Evolutionary conservation across 2,329 filamentous ascomycete genomes (phyloP).

Genomic region (Hymenoscyphus repandus): DNA sequence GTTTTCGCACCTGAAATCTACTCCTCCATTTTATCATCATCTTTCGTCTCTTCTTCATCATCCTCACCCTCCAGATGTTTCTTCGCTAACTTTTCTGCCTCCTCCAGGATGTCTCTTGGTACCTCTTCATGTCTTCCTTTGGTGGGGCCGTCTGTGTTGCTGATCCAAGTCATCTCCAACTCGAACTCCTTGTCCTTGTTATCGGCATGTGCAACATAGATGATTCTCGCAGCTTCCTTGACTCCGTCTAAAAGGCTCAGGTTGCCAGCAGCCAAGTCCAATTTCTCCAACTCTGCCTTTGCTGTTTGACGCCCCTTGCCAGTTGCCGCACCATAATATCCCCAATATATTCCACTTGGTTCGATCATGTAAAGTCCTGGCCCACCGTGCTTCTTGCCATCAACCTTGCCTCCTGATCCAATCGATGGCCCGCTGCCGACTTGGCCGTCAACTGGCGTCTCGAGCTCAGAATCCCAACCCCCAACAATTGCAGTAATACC

Average conservation of each 20-base stretch:
- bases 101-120: slow-evolving; percentile 81
- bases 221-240: slow-evolving; percentile 94
- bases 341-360: slow-evolving; percentile 95
- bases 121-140: slow-evolving; percentile 92
- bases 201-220: slow-evolving; percentile 95
- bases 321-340: slow-evolving; percentile 96
- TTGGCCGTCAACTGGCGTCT: slow-evolving; percentile 81
- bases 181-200: slow-evolving; percentile 99
- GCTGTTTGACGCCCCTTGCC: slow-evolving; percentile 95
- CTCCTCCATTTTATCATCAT: slow-evolving; percentile 80
- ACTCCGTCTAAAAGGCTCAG: slow-evolving; percentile 82
- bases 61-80: slow-evolving; percentile 84
- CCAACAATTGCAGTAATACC: slow-evolving; percentile 92
- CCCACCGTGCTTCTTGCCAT: slow-evolving; percentile 73
- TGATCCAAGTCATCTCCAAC: slow-evolving; percentile 99
- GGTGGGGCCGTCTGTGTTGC: slow-evolving; percentile 74
- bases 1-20: slow-evolving; percentile 40
- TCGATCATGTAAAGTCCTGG: slow-evolving; percentile 99
- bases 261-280: slow-evolving; percentile 73
- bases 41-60: slow-evolving; percentile 62
- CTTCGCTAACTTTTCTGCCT: slow-evolving; percentile 90
- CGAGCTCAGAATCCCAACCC: slow-evolving; percentile 86
- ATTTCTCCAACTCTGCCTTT: slow-evolving; percentile 97
- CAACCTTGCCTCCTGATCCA: slow-evolving; percentile 78
- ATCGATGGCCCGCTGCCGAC: slow-evolving; percentile 74